Base-by-base conservation (phyloP, 2,329 filamentous ascomycete species). In the Drechslerella coelobrocha region DNA sequence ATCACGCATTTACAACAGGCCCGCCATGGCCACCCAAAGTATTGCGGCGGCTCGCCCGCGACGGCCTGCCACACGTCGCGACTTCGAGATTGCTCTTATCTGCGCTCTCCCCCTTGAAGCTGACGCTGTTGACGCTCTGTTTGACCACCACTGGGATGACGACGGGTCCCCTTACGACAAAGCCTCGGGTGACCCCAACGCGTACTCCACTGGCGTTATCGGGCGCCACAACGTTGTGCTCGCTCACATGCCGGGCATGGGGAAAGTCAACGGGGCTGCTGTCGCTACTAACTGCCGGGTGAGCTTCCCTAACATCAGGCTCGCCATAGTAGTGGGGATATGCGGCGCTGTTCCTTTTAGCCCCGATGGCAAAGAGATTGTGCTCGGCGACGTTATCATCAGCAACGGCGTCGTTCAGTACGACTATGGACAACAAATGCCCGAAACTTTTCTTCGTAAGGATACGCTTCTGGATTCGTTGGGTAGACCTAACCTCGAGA, bases 91-190 rank as follows among this genome's bases (percentile, higher is more conserved):
- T 39, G 78, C 77, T 12, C 75, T 80, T 29, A 76, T 79, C 26
- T 80, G 79, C 65, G 78, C 79, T 7, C 72, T 80, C n/a, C 59
- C 74, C n/a, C 66, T 74, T 10, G 78, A 80, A 54, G 74, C 73
- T 7, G 74, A 77, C 27, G 78, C 78, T 17, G 75, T 77, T 14
- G 21, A 61, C 12, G 51, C 68, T 3, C 41, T 75, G 2, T 74
- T 79, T 24, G 78, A 79, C 55, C 57, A 77, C 12, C 24, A 65
- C 7, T 79, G 74, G 74, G 72, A 76, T 12, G 68, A 76, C 3
- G 72, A 73, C 2, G 50, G 65, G 17, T 5, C 26, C 17, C 31
- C 8, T 2, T 68, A 72, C 57, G 54, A 31, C 24, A 73, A 74
- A 51, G 43, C 52, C 12, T 9, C 27, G n/a, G 68, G 52, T 2